Evolutionary conservation across 208 protist genomes (phyloP).

Genomic region (Leishmania tropica): DNA sequence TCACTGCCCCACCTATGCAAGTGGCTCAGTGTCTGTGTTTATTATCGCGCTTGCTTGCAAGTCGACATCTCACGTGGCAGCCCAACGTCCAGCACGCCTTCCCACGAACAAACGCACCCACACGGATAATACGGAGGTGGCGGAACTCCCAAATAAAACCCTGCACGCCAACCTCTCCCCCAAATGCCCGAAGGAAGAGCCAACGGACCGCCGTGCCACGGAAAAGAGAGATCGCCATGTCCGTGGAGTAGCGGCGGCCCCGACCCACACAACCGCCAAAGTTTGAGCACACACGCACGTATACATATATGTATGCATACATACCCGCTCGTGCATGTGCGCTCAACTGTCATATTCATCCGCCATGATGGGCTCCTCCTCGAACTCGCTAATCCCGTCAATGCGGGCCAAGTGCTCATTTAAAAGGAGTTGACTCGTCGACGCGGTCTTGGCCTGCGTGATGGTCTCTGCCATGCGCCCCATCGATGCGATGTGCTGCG

Average conservation of each 20-base stretch:
- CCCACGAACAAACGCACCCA: neutral
- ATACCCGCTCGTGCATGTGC: neutral
- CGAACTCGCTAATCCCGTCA: conserved; percentile 83
- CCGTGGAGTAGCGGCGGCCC: neutral
- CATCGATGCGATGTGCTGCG: conserved; percentile 84
- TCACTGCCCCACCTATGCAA: neutral
- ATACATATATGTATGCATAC: neutral
- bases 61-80: neutral
- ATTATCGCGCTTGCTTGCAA: neutral
- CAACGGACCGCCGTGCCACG: neutral
- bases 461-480: conserved; percentile 89
- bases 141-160: too few species aligned
- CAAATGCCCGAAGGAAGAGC: neutral
- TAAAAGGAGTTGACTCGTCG: conserved; percentile 71
- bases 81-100: neutral
- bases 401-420: conserved; percentile 79
- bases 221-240: neutral
- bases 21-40: neutral
- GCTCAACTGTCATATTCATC: conserved; percentile 40
- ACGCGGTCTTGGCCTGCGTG: conserved; percentile 59
- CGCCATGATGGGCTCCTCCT: conserved; percentile 76
- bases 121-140: neutral
- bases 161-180: neutral
- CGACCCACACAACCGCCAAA: neutral
- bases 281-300: neutral